Evolutionary conservation across 768 basidiomycete genomes (phyloP), one percentile per base, ranked within the genome.

Genomic region (Boletus fagicola): DNA sequence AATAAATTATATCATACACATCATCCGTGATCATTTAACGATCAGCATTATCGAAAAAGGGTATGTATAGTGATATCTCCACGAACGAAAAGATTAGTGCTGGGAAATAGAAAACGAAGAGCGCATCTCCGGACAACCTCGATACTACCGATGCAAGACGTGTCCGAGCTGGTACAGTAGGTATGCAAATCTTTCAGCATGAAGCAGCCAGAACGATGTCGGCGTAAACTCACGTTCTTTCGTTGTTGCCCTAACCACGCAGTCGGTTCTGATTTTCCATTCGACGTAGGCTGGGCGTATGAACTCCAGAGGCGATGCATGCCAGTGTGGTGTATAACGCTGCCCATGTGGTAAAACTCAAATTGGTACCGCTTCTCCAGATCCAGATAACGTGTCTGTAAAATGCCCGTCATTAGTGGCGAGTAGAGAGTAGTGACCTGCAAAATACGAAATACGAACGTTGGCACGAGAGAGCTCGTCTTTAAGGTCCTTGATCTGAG

Each of bases 271-370:
- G 76, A 73, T 51, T 75, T 75, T 43, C 64, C 67, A 62, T 73
- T 77, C 62, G 78, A 78, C 31, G 76, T 72, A 56, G 76, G 75
- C 54, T 76, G 76, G 24, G 79, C 76, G 11, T 92, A 73, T 63
- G 89, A 87, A 42, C 81, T 78, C 56, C 88, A 80, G 42, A 81
- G 74, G 20, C 76, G 81, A 51, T 79, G 77, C 80, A 89, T 85
- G 12, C 91, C 89, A 43, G 83, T 74, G 40, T 77, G 78, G 68
- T 93, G 91, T 58, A 93, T 78, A 5, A 84, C 83, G 54, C 86
- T 81, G 22, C 92, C 74, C 86, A 97, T 89, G 55, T 92, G 79
- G 61, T 87, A 83, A 62, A 93, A 90, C 68, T 98, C 94, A 49
- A 80, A 76, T 48, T 81, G 79, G 68, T 92, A 92, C 39, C 84